Evolutionary conservation across 176 grass and related monocot genomes (phyloP).

Genomic region (Bolboschoenus planiculmis): DNA sequence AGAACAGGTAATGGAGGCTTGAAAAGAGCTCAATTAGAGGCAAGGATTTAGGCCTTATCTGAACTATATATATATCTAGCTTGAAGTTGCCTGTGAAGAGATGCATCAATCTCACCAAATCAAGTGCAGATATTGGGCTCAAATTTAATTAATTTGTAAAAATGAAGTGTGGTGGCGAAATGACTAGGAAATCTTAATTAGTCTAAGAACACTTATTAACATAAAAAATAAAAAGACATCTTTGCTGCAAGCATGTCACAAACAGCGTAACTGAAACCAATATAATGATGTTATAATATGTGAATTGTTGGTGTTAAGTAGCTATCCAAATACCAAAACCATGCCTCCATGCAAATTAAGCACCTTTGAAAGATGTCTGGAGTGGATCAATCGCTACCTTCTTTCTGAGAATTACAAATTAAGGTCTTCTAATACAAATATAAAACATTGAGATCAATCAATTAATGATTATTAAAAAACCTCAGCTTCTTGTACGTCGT

Average conservation of each 20-base stretch:
- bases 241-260: not conserved
- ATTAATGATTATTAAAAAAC: no score
- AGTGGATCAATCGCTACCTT: not conserved
- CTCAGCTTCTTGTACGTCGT: no score
- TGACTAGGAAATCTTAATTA: not conserved
- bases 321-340: not conserved
- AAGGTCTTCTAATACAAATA: not conserved
- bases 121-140: not conserved
- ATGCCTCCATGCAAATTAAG: not conserved
- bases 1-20: not conserved
- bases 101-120: conserved; percentile 17
- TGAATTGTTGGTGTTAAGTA: not conserved
- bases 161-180: not conserved
- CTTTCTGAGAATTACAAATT: not conserved
- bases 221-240: not conserved
- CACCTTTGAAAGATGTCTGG: not conserved
- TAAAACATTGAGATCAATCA: no score
- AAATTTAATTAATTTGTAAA: not conserved
- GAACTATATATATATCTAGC: not conserved
- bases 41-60: not conserved
- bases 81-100: conserved; percentile 11
- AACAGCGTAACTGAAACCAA: conserved; percentile 7
- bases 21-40: not conserved
- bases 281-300: conserved; percentile 5
- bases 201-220: not conserved